Evolutionary conservation across 2,329 filamentous ascomycete species (phyloP), one percentile per base, ranked within the genome.

Genomic region (Cadophora malorum): DNA sequence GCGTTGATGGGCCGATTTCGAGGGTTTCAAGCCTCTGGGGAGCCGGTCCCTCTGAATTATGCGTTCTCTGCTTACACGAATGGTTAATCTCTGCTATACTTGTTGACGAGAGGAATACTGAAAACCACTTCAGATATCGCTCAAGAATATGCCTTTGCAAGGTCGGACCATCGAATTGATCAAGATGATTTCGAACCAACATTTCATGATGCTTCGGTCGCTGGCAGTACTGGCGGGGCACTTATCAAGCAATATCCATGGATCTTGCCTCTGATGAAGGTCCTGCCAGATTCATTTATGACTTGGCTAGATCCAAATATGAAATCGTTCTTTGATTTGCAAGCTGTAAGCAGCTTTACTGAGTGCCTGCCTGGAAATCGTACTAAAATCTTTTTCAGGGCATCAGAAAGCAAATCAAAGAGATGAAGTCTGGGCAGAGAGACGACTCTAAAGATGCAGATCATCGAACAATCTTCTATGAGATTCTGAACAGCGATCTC

Each of bases 391-490:
- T 5, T 38, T 3, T 25, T 53, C 25, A 53, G 50, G 31, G 25
- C 25, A 53, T 53, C 25, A 45, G 58, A 28, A 47, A 28, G 21
- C 38, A 61, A 61, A 49, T 41, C 45, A 23, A 14, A 63, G 60
- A n/a, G 23, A 63, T 63, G 25, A 63, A 52, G 21, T 33, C 60
- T 9, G 25, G 45, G 19, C 41, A 50, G 61, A 56, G 59, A 56
- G 38, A 64, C 25, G 23, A 68, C 49, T 28, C 64, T 55, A 67
- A 21, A 25, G 49, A 66, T 28, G 60, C 60, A 7, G 52, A 65
- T 8, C 65, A 74, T 75, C 52, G 67, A 70, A 75, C 72, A 16
- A 74, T 75, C 33, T 75, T 75, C 56, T 65, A 75, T 50, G 73
- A 73, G 19, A 69, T 75, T 9, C 56, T 75, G 2, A 55, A 69